Percentiles rank a stretch among this genome's conserved stretches.
Evolutionary conservation across 352 stramenopile species (phyloP).

Genomic region (Phytophthora lateralis): DNA sequence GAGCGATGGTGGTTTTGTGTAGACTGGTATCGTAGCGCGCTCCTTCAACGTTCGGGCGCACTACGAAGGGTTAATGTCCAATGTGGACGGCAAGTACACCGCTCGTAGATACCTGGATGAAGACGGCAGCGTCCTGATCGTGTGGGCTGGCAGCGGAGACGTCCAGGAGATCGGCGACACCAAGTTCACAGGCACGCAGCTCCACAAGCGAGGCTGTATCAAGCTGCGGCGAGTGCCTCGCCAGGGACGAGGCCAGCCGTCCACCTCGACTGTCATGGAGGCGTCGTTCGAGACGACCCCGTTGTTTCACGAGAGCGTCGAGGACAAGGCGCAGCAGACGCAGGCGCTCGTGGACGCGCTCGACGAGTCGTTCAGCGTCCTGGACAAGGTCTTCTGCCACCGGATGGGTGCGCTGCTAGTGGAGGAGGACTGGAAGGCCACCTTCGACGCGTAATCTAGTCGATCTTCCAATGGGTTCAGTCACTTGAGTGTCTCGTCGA

Average conservation of each 20-base stretch:
- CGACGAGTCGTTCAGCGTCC: constrained; percentile 20
- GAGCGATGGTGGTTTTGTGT: neutral
- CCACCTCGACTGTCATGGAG: constrained; percentile 44
- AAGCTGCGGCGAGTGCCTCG: constrained; percentile 14
- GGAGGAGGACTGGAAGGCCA: constrained; percentile 5
- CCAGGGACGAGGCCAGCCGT: constrained; percentile 9
- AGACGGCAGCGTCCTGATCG: constrained; percentile 3
- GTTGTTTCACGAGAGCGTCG: constrained; percentile 50
- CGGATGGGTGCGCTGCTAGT: constrained; percentile 20
- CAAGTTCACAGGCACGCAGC: constrained; percentile 9
- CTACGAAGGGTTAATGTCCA: constrained; percentile 17
- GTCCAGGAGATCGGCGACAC: constrained; percentile 10
- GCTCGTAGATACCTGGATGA: constrained; percentile 13
- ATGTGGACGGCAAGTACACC: constrained; percentile 11
- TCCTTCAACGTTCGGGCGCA: constrained; percentile 14
- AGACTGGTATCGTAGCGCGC: constrained; percentile 12
- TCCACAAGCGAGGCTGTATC: constrained; percentile 30
- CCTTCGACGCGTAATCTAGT: neutral
- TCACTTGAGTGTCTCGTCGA: constrained; percentile 1
- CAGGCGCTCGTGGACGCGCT: constrained; percentile 21
- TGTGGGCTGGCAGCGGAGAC: constrained; percentile 10
- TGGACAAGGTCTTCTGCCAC: constrained; percentile 33
- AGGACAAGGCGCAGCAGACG: constrained; percentile 33
- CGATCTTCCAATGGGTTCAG: constrained; percentile 17
- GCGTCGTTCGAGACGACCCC: constrained; percentile 46